Base-by-base conservation (phyloP, 176 grass and related monocot species). In the Lolium rigidum region DNA sequence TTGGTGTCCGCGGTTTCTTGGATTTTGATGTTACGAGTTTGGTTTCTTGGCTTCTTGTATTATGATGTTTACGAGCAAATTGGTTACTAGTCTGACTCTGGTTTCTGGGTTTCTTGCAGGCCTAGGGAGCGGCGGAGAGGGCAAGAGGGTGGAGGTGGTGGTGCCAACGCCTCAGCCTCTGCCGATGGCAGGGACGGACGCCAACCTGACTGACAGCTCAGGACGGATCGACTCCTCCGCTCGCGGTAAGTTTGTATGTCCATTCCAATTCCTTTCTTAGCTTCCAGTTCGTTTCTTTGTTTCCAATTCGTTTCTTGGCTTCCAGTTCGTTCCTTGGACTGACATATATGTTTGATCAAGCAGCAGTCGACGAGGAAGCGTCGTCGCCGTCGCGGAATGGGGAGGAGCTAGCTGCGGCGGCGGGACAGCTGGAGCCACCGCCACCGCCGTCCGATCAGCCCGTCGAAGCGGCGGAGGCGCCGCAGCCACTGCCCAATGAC, bases 101-200 rank as follows among this genome's bases (percentile, higher is more conserved):
- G 60, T 63, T 63, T 61, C 58, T 63, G 44, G 39, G 69, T 71
- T 71, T 71, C 68, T 44, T 71, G 67, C 41, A 48, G 70, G 2
- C 5, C 18, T 4, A 10, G 41, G 70, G 70, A 72, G 70, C 43
- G 70, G n/a, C n/a, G 70, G 70, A 43, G 20, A 14, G 20, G 39
- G 20, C 41, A 11, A 1, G 20, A 15, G 43, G 70, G 39, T 1
- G 41, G 20, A 43, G 67, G 68, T 72, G 41, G n/a, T 28, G 26
- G 26, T 47, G 39, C 67, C 67, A 44, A 9, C 2, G 10, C 41
- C 2, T 43, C 69, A 72, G 10, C 18, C 38, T 70, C 67, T n/a
- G 8, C 67, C 17, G 38, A 3, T 43, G 67, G 37, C 37, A 70
- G 69, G 39, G 41, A 44, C 20, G 41, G 41, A 72, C n/a, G 70